Percentiles rank a stretch among this genome's conserved stretches.
These are phyloP conservation scores for Yarrowia alimentaria DNA, from an alignment of 805 yeast species.

Conservation along the genomic window DNA sequence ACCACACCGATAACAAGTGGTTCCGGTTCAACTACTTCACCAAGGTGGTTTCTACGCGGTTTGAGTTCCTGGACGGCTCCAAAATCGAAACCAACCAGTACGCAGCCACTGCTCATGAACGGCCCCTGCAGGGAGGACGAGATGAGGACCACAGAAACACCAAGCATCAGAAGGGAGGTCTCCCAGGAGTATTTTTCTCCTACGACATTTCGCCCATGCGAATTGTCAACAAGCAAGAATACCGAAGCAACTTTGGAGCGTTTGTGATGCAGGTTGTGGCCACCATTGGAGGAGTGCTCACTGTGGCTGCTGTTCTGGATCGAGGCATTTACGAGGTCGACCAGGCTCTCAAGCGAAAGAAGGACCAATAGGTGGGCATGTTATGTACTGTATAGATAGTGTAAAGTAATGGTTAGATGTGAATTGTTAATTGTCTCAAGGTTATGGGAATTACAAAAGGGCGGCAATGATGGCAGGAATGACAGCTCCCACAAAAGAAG, in stretches of 20 bases:
- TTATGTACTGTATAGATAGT: no score
- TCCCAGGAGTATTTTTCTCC: constrained; percentile 82
- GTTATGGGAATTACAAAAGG: no score
- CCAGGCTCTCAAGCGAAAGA: constrained; percentile 66
- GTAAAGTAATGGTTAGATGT: no score
- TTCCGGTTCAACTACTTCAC: constrained; percentile 74
- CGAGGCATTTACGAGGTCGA: constrained; percentile 88
- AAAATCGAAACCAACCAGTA: constrained; percentile 80
- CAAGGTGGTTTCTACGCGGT: constrained; percentile 88
- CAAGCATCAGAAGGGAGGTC: constrained; percentile 67
- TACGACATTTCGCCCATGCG: constrained; percentile 93
- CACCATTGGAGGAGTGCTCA: constrained; percentile 88
- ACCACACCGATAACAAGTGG: constrained; percentile 49
- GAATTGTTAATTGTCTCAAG: no score
- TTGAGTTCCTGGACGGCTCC: constrained; percentile 59
- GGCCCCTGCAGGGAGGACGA: constrained; percentile 81
- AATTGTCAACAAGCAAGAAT: constrained; percentile 76
- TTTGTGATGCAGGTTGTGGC: constrained; percentile 80
- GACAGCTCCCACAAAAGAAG: no score
- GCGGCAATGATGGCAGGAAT: no score
- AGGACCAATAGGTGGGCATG: constrained; percentile 48
- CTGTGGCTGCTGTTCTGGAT: constrained; percentile 87
- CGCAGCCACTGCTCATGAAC: constrained; percentile 80
- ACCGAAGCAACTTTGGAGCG: constrained; percentile 72
- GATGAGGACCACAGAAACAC: constrained; percentile 92